Evolutionary conservation across 208 protist species (phyloP).

Genomic region (Leishmania guyanensis): DNA sequence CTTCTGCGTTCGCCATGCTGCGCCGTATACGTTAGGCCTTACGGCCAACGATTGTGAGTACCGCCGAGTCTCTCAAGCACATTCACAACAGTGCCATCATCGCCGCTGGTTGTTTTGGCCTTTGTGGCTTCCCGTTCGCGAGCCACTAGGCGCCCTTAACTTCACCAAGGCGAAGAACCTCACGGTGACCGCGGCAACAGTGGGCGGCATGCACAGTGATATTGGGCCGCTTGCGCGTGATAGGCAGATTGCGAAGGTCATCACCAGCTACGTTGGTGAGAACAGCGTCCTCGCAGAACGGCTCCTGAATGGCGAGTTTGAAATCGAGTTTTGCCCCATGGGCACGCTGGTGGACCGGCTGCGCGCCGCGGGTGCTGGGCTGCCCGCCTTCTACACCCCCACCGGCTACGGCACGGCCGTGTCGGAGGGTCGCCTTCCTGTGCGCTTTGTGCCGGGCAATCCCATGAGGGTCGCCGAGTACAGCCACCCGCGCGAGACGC

Average conservation of each 20-base stretch:
- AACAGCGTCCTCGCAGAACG: slow-evolving; percentile 87
- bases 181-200: slow-evolving; percentile 56
- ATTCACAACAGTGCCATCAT: slow-evolving; percentile 50
- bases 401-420: slow-evolving; percentile 90
- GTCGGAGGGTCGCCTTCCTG: slow-evolving; percentile 75
- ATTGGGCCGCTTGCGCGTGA: slow-evolving; percentile 80
- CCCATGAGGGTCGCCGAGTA: slow-evolving; percentile 51
- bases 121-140: slow-evolving; percentile 91
- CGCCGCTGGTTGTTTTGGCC: slow-evolving; percentile 89
- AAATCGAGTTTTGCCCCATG: slow-evolving; percentile 94
- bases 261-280: slow-evolving; percentile 94
- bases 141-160: slow-evolving; percentile 76
- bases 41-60: slow-evolving; percentile 29
- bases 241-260: slow-evolving; percentile 71
- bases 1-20: slow-evolving; percentile 13
- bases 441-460: slow-evolving; percentile 81
- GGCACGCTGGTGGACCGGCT: slow-evolving; percentile 93
- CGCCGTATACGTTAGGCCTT: slow-evolving; percentile 14
- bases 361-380: slow-evolving; percentile 91
- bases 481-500: slow-evolving; percentile 59
- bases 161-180: slow-evolving; percentile 61
- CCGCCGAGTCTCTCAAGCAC: slow-evolving; percentile 55
- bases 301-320: slow-evolving; percentile 91
- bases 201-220: too few species aligned
- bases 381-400: slow-evolving; percentile 95